phyloP scores from a whole-genome alignment of 345 rosid species.

The Pistacia vera region DNA sequence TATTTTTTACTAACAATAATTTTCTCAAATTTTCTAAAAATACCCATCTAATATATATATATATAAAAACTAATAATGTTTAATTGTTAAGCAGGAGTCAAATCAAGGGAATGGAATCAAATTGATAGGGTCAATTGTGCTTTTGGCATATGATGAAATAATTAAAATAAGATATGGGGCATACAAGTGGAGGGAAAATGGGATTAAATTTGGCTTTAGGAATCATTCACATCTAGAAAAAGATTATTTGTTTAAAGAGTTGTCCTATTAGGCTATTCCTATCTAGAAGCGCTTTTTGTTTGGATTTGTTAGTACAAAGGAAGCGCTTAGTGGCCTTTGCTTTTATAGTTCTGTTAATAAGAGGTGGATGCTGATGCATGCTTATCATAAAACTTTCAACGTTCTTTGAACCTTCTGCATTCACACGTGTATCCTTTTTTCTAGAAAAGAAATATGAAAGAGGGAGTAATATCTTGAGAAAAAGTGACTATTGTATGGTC shows the following conservation, averaged over 20 bases:
- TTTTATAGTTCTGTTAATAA: background rate
- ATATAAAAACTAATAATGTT: no score
- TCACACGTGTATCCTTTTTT: background rate
- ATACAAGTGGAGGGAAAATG: background rate
- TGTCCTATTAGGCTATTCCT: background rate
- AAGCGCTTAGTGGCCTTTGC: background rate
- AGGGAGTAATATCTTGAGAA: no score
- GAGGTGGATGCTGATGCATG: background rate
- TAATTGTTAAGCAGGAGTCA: background rate
- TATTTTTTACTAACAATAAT: no score
- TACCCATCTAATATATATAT: no score
- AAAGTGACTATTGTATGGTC: no score
- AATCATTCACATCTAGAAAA: background rate
- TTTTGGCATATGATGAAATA: background rate
- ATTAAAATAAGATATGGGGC: background rate
- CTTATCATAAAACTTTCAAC: background rate
- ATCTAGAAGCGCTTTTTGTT: background rate
- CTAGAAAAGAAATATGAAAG: background rate
- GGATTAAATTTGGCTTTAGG: background rate
- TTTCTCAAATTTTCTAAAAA: no score
- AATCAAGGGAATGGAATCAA: background rate
- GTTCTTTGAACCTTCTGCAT: conserved; percentile 2
- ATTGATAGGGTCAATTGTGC: background rate
- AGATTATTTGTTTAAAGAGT: no score
- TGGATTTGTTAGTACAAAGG: no score